Percentiles rank a stretch among this genome's conserved stretches.
Evolutionary conservation across 2,329 filamentous ascomycete genomes (phyloP).

Genomic region (Fusarium anthophilum): DNA sequence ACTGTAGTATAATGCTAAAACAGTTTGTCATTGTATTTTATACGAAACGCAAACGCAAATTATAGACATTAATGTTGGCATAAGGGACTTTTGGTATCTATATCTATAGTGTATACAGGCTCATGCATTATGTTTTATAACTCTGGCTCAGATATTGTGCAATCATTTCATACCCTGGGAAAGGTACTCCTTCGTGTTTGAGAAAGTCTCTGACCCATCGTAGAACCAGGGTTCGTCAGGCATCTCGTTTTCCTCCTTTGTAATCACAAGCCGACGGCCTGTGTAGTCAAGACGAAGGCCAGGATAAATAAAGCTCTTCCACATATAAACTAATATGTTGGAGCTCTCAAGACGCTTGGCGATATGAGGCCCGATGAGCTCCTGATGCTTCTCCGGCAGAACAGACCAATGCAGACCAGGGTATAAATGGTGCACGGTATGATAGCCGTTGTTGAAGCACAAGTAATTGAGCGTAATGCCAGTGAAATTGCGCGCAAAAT

Average conservation of each 20-base stretch:
- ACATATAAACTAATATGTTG: slow-evolving; percentile 7
- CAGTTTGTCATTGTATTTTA: too few species aligned
- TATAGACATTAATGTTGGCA: too few species aligned
- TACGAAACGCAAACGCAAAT: too few species aligned
- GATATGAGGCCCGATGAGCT: neutral
- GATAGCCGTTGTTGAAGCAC: slow-evolving; percentile 20
- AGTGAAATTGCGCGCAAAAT: slow-evolving; percentile 19
- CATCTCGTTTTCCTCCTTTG: slow-evolving; percentile 20
- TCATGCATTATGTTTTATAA: neutral
- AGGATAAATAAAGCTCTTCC: slow-evolving; percentile 4
- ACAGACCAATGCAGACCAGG: slow-evolving; percentile 16
- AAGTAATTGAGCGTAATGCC: slow-evolving; percentile 1
- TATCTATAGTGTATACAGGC: neutral
- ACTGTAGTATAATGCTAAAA: too few species aligned
- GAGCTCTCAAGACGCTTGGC: neutral
- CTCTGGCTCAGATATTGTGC: neutral
- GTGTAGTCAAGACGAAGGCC: slow-evolving; percentile 15
- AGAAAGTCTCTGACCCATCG: neutral
- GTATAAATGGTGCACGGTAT: slow-evolving; percentile 15
- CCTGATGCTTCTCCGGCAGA: slow-evolving; percentile 1
- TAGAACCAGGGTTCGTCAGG: slow-evolving; percentile 18
- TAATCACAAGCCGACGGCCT: neutral
- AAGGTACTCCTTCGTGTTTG: slow-evolving; percentile 11
- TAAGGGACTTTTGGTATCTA: neutral
- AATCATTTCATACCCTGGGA: slow-evolving; percentile 11